These are phyloP conservation scores for Santalum album DNA, from an alignment of 164 flowering plant species.

Conservation along the genomic window DNA sequence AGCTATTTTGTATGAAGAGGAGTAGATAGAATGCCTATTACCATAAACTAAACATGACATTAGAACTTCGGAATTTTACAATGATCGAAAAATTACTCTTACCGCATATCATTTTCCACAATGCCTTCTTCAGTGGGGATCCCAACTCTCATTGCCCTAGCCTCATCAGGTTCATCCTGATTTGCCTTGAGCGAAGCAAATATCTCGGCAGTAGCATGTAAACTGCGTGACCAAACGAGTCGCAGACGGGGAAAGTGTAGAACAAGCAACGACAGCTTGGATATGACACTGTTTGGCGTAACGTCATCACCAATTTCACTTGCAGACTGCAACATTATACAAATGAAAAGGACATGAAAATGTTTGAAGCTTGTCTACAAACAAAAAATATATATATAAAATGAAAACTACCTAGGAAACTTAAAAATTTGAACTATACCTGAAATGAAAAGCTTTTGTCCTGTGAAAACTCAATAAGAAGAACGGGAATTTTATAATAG, in stretches of 20 bases:
- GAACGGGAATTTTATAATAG: slow-evolving; percentile 85
- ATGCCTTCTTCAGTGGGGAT: slow-evolving; percentile 91
- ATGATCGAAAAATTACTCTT: slow-evolving; percentile 3
- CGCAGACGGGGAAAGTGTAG: slow-evolving; percentile 96
- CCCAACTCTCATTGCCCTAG: slow-evolving; percentile 82
- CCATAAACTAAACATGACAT: not conserved
- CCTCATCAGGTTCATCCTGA: slow-evolving; percentile 94
- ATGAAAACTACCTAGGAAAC: too few species aligned
- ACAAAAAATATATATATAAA: too few species aligned
- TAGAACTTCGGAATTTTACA: not conserved
- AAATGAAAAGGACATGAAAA: not conserved
- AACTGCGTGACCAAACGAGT: slow-evolving; percentile 92
- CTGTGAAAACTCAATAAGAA: slow-evolving; percentile 93
- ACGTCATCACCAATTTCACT: slow-evolving; percentile 98
- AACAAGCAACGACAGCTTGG: slow-evolving; percentile 81
- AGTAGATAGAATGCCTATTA: too few species aligned
- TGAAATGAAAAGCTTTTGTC: slow-evolving; percentile 98
- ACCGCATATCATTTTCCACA: slow-evolving; percentile 90
- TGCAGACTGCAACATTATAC: slow-evolving; percentile 63
- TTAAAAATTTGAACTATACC: slow-evolving; percentile 29
- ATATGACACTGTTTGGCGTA: slow-evolving; percentile 70
- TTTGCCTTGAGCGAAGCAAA: slow-evolving; percentile 87
- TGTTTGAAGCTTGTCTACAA: not conserved
- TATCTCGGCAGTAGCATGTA: slow-evolving; percentile 97
- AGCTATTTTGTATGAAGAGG: too few species aligned